These are phyloP conservation scores for Zymoseptoria crescenta DNA, from an alignment of 2,329 filamentous ascomycete species.

Conservation along the genomic window DNA sequence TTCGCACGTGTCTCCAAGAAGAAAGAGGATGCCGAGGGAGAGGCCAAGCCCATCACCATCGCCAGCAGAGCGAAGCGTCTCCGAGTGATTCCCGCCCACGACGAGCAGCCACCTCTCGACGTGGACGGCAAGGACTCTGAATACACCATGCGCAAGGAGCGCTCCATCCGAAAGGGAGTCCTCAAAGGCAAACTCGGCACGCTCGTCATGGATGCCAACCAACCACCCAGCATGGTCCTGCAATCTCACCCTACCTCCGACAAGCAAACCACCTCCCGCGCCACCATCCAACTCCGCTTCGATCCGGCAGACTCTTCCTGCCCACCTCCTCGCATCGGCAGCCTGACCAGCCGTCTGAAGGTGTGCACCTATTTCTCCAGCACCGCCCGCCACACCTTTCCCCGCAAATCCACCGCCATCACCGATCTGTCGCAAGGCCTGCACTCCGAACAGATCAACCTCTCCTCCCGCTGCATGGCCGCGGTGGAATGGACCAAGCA, in stretches of 20 bases:
- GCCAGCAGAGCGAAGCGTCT: conserved; percentile 48
- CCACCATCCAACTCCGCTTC: conserved; percentile 52
- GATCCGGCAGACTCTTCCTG: conserved; percentile 46
- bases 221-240: conserved; percentile 50
- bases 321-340: conserved; percentile 47
- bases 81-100: conserved; percentile 51
- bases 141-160: conserved; percentile 51
- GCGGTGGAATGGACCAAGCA: conserved; percentile 47
- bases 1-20: conserved; percentile 30
- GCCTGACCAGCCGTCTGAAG: conserved; percentile 48
- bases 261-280: conserved; percentile 45
- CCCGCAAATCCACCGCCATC: conserved; percentile 35
- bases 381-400: conserved; percentile 43
- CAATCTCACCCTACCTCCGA: conserved; percentile 32
- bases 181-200: conserved; percentile 53
- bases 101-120: conserved; percentile 53
- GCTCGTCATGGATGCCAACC: conserved; percentile 49
- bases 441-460: conserved; percentile 45
- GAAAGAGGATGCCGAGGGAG: conserved; percentile 37
- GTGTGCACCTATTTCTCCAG: conserved; percentile 51
- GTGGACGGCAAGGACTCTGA: conserved; percentile 40
- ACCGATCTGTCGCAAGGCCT: conserved; percentile 44
- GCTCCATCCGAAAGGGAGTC: conserved; percentile 51
- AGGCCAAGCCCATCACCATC: conserved; percentile 37
- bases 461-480: conserved; percentile 50